Conservation (phyloP, 257 asterid species). For the Paulownia fortunei region DNA sequence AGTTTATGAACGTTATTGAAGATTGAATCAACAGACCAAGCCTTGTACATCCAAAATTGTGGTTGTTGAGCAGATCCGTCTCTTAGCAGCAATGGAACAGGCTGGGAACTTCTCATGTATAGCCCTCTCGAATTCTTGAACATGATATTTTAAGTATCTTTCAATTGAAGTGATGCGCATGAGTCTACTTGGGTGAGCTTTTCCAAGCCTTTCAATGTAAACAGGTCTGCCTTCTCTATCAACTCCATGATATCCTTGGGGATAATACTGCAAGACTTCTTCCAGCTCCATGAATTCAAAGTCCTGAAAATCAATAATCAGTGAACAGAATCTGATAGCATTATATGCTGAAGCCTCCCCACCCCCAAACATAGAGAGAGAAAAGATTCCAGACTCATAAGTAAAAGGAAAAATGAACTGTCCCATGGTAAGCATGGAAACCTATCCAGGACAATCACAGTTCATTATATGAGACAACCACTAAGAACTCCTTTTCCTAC, state of each 20-base stretch:
- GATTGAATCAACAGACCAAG: constrained; percentile 65
- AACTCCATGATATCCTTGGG: constrained; percentile 99
- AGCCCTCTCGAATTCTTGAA: constrained; percentile 91
- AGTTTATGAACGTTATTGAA: constrained; percentile 21
- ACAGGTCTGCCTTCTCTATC: constrained; percentile 97
- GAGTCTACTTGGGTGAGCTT: constrained; percentile 82
- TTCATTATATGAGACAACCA: constrained; percentile 15
- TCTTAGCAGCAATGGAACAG: constrained; percentile 90
- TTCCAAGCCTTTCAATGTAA: constrained; percentile 96
- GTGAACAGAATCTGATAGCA: constrained; percentile 19
- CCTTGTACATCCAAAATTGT: constrained; percentile 95
- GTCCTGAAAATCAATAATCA: constrained; percentile 59
- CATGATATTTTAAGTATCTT: constrained; percentile 85
- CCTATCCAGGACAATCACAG: constrained; percentile 12
- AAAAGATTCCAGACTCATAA: constrained; percentile 16
- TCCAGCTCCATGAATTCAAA: constrained; percentile 81
- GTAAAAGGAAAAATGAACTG: not conserved
- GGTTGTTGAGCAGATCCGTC: constrained; percentile 78
- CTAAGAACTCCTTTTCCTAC: constrained; percentile 12
- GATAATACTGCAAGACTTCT: constrained; percentile 89
- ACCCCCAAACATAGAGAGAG: not conserved
- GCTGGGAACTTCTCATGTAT: constrained; percentile 90
- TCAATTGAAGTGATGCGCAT: constrained; percentile 80
- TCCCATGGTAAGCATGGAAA: constrained; percentile 15
- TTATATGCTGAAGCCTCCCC: constrained; percentile 14